A percentile compares a stretch with the other conserved stretches of the same genome.
These are phyloP conservation scores for Trypanosomatidae sp. DNA, from an alignment of 208 protist genomes.

Conservation along the genomic window DNA sequence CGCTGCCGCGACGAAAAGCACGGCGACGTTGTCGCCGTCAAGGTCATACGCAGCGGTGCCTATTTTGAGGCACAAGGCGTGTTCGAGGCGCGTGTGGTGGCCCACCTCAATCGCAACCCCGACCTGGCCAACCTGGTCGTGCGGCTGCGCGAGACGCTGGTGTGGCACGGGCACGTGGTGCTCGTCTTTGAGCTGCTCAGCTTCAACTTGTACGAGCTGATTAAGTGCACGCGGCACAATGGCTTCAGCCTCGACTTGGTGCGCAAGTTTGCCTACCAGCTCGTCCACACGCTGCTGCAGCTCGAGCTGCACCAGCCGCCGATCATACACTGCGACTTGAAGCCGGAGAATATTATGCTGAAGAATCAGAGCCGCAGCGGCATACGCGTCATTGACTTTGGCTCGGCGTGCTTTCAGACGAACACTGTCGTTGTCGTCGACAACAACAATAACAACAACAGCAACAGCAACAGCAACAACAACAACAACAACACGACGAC, in stretches of 20 bases:
- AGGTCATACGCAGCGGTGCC: conserved; percentile 71
- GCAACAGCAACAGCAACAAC: conserved; percentile 2
- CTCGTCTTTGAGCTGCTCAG: conserved; percentile 96
- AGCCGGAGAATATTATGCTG: conserved; percentile 93
- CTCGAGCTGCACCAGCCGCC: conserved; percentile 79
- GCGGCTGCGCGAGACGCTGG: conserved; percentile 59
- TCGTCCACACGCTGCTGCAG: conserved; percentile 87
- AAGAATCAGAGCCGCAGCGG: conserved; percentile 71
- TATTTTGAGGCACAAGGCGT: conserved; percentile 66
- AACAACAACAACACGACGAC: not conserved
- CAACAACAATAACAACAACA: conserved; percentile 21
- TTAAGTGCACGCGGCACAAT: conserved; percentile 81
- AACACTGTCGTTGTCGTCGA: too few relatives aligned
- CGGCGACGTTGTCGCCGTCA: conserved; percentile 65
- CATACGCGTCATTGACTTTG: conserved; percentile 97
- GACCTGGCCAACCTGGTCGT: conserved; percentile 55
- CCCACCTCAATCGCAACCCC: conserved; percentile 43
- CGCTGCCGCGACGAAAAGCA: conserved; percentile 64
- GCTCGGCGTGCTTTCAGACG: conserved; percentile 88
- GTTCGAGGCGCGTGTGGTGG: conserved; percentile 75
- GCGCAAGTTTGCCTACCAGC: conserved; percentile 92
- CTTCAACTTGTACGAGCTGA: conserved; percentile 94
- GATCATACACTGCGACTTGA: conserved; percentile 97
- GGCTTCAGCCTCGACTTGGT: conserved; percentile 79
- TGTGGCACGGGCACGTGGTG: conserved; percentile 90